Evolutionary conservation across 169 alveolate species (phyloP).

Genomic region (Theileria luwenshuni): DNA sequence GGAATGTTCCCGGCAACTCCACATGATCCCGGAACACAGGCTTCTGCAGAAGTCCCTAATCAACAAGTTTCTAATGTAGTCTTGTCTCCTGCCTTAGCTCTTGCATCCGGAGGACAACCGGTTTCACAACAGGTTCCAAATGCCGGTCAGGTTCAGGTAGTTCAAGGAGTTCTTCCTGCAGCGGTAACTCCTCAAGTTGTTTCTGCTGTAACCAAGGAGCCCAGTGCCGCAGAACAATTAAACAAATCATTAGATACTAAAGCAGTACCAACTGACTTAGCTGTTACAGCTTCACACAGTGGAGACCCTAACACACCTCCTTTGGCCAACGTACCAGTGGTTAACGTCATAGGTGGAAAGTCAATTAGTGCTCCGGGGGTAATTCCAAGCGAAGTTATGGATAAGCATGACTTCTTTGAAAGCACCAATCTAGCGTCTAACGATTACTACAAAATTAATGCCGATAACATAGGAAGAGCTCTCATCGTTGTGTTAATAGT

Average conservation of each 20-base stretch:
- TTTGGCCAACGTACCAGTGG: conserved; percentile 30
- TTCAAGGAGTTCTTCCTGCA: conserved; percentile 18
- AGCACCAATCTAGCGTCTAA: conserved; percentile 3
- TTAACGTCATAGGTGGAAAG: conserved; percentile 33
- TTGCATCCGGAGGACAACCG: conserved; percentile 1
- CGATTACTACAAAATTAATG: conserved; percentile 11
- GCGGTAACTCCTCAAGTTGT: conserved; percentile 18
- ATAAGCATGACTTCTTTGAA: conserved; percentile 17
- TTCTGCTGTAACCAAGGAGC: neutral
- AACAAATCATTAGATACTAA: neutral
- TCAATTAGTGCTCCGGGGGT: conserved; percentile 45
- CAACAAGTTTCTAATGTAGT: conserved; percentile 21
- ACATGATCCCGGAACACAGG: neutral
- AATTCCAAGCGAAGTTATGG: conserved; percentile 34
- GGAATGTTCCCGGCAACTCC: conserved; percentile 27
- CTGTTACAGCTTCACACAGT: conserved; percentile 23
- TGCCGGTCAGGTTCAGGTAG: conserved; percentile 3
- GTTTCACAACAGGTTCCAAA: neutral
- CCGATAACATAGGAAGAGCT: conserved; percentile 27
- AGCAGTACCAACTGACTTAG: conserved; percentile 19
- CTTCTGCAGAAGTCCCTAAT: neutral
- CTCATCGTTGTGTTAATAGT: conserved; percentile 23
- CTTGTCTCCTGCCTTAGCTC: conserved; percentile 2
- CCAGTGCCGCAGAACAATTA: neutral
- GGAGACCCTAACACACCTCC: conserved; percentile 30